Base-by-base conservation (phyloP, 768 basidiomycete species). In the Lactifluus subvellereus region DNA sequence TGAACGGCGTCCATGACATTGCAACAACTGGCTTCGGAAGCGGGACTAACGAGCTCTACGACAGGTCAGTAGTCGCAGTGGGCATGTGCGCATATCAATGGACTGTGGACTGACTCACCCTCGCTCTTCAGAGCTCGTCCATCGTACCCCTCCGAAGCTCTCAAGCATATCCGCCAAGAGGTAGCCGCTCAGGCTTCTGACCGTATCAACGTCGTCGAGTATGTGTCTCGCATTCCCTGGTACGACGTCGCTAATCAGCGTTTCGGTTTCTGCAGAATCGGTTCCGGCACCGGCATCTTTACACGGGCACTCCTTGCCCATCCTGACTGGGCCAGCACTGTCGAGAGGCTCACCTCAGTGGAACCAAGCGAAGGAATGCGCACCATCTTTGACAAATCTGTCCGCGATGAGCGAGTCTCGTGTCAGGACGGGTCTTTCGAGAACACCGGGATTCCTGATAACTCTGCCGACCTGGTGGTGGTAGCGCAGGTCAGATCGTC, bases 291-390 rank as follows among this genome's bases (percentile, higher is more conserved):
- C 2, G 94, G 94, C 14, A 85, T 97, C 59, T 96, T 94, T 73
- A 91, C 93, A 11, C 84, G 91, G 10, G 87, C 91, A 3, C 73
- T 96, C 27, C 77, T 95, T 45, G 80, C 82, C 6, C 81, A 90
- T 72, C 77, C 79, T 18, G 80, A 78, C 43, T 86, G 82, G 82
- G 68, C 80, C 18, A 70, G 73, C 48, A 72, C 70, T 60, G 77
- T 94, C 53, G 76, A 75, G 33, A 73, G 79, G 51, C 72, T 95
- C 18, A 78, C 78, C 55, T 91, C 89, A 4, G 70, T 94, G 37
- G 95, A 98, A 72, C 95, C 95, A 16, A 89, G 88, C 67, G 77
- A 79, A 50, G 95, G 94, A 33, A 97, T 97, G 95, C 80, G 94
- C 57, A 76, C 79, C 3, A 77, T 81, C 2, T 97, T 94, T 76